Percentiles rank a stretch among this genome's conserved stretches.
Evolutionary conservation across 2,329 filamentous ascomycete genomes (phyloP).

Genomic region (Trichophyton rubrum): DNA sequence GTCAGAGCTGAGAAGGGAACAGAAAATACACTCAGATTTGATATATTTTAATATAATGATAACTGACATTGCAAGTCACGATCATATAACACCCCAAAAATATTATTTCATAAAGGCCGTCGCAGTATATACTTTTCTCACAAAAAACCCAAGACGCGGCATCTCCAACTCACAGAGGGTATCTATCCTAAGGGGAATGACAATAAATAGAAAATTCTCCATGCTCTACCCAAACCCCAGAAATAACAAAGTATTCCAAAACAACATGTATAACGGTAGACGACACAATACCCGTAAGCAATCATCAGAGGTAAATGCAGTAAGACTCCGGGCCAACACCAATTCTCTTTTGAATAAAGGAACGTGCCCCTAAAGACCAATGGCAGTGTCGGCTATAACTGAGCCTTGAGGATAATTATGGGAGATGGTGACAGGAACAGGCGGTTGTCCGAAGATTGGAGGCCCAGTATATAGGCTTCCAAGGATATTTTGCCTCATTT

Average conservation of each 20-base stretch:
- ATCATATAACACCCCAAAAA: not conserved
- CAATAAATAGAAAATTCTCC: not conserved
- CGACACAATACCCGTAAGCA: not conserved
- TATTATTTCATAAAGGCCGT: not conserved
- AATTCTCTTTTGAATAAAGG: not conserved
- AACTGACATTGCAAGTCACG: not conserved
- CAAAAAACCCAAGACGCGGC: not conserved
- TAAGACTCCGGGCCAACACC: not conserved
- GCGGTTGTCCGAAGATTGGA: constrained; percentile 5
- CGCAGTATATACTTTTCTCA: not conserved
- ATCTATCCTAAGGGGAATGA: not conserved
- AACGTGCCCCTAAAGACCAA: not conserved
- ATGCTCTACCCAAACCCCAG: not conserved
- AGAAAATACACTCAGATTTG: no score
- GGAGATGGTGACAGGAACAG: not conserved
- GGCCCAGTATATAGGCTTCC: constrained; percentile 13
- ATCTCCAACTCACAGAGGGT: not conserved
- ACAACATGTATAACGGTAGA: not conserved
- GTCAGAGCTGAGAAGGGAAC: no score
- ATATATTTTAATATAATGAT: not conserved
- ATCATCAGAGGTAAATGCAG: not conserved
- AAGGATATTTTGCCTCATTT: constrained; percentile 20
- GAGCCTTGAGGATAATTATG: not conserved
- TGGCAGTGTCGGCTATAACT: not conserved
- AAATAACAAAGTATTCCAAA: not conserved